Evolutionary conservation across 2,329 filamentous ascomycete genomes (phyloP), one percentile per base, ranked within the genome.

Genomic region (Ophiognomonia clavigignenti-juglandacearum): DNA sequence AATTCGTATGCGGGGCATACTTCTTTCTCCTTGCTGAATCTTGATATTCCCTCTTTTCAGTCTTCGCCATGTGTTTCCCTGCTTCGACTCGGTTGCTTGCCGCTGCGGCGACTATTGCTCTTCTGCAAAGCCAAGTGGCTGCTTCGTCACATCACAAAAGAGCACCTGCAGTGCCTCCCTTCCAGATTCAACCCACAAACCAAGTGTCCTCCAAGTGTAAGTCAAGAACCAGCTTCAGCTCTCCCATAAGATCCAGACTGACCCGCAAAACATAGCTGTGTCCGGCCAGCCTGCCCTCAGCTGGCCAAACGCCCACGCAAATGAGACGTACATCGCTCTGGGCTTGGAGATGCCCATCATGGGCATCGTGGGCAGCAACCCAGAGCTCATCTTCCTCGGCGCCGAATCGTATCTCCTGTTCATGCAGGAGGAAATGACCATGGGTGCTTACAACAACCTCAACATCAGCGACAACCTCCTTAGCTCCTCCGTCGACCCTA

Each of bases 121-220:
- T 40, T 53, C 7, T 61, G 51, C 49, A 48, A 44, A 7, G 32
- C 58, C 11, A 50, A 53, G 24, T 42, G 51, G 37, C 50, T 58
- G 37, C 59, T 53, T 44, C 59, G n/a, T n/a, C n/a, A 57, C 40
- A 56, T 54, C 19, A 53, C 54, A 14, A 54, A 56, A 41, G 48
- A 52, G 29, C 47, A 47, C n/a, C n/a, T n/a, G n/a, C n/a, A n/a
- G 24, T 4, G 14, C 45, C 42, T 43, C 49, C 49, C 11, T 51
- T 51, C 23, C 36, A 42, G 4, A 39, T 51, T 1, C 34, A 20
- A 4, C 49, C 49, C 6, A 48, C 47, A 20, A 27, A 18, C 20
- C 34, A 45, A 11, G 22, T 37, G 18, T 39, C 46, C 13, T 27
- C 39, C 10, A 31, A 45, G 18, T 26, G 49, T 29, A 37, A 16